Evolutionary conservation across 768 basidiomycete species (phyloP).

Genomic region (Tephrocybe sp.): DNA sequence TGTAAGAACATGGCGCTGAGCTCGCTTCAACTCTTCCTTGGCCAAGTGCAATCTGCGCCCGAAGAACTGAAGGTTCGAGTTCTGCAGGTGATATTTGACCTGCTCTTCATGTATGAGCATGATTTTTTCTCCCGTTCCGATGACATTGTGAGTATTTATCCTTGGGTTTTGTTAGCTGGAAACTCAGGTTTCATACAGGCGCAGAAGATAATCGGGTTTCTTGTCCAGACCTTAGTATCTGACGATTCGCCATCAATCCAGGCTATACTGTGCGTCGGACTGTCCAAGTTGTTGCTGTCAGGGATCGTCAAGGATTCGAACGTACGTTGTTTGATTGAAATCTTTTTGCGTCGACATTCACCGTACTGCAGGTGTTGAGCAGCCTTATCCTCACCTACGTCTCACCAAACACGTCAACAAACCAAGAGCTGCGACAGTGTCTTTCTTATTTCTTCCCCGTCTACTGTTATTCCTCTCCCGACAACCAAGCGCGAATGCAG

Average conservation of each 20-base stretch:
- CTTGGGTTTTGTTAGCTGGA: background rate
- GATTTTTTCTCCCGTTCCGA: constrained; percentile 60
- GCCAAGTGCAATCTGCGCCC: constrained; percentile 75
- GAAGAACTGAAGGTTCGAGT: constrained; percentile 76
- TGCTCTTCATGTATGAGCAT: constrained; percentile 85
- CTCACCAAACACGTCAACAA: constrained; percentile 79
- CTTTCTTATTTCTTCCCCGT: constrained; percentile 95
- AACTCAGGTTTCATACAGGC: constrained; percentile 22
- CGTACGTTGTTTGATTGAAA: constrained; percentile 35
- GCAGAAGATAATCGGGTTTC: constrained; percentile 40
- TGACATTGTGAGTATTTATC: constrained; percentile 34
- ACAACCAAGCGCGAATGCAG: constrained; percentile 70
- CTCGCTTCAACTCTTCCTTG: constrained; percentile 82
- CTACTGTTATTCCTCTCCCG: constrained; percentile 82
- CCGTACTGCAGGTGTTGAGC: constrained; percentile 29
- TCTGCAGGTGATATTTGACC: constrained; percentile 84
- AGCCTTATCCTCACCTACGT: constrained; percentile 63
- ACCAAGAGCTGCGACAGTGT: constrained; percentile 87
- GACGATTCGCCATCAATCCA: constrained; percentile 74
- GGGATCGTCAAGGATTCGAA: constrained; percentile 80
- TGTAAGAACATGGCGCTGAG: constrained; percentile 55
- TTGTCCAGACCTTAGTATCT: constrained; percentile 52
- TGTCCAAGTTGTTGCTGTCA: constrained; percentile 85
- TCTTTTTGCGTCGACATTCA: background rate
- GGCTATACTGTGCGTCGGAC: constrained; percentile 75